These are phyloP conservation scores for Aspergillus tubingensis DNA, from an alignment of 2,329 filamentous ascomycete species.

Conservation along the genomic window DNA sequence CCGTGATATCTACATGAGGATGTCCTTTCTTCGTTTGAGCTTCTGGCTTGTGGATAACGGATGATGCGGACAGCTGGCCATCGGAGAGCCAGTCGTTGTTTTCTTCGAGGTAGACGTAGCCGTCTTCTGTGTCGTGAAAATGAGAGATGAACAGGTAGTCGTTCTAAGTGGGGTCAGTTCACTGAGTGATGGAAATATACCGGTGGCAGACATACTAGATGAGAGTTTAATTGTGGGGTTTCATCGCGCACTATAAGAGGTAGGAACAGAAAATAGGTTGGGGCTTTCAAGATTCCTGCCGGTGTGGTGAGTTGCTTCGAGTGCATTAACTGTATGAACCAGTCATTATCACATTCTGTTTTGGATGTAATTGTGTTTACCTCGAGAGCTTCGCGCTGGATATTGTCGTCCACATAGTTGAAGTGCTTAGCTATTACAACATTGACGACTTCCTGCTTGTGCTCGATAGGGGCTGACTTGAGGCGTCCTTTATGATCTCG, in stretches of 20 bases:
- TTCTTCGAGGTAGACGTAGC: slow-evolving; percentile 74
- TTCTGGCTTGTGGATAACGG: slow-evolving; percentile 36
- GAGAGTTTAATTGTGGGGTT: slow-evolving; percentile 40
- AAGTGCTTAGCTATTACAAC: slow-evolving; percentile 81
- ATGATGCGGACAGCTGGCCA: slow-evolving; percentile 38
- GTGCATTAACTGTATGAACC: slow-evolving; percentile 67
- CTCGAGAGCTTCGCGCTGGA: slow-evolving; percentile 79
- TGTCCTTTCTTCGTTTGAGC: slow-evolving; percentile 20
- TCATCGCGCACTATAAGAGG: slow-evolving; percentile 60
- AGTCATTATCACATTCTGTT: too few species aligned
- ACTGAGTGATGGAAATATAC: too few species aligned
- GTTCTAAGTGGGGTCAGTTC: slow-evolving; percentile 50
- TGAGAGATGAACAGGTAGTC: slow-evolving; percentile 89
- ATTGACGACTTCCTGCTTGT: slow-evolving; percentile 67
- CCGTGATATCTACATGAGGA: slow-evolving; percentile 26
- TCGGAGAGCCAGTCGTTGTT: slow-evolving; percentile 43
- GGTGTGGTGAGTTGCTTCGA: slow-evolving; percentile 76
- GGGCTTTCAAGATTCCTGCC: slow-evolving; percentile 71
- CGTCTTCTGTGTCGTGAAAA: slow-evolving; percentile 72
- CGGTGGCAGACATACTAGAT: slow-evolving; percentile 38
- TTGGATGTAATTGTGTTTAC: slow-evolving; percentile 31
- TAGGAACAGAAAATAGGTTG: slow-evolving; percentile 77
- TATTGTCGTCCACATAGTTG: slow-evolving; percentile 68
- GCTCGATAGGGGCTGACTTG: background rate
- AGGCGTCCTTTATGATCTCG: background rate